A percentile compares a stretch with the other conserved stretches of the same genome.
Evolutionary conservation across 257 asterid species (phyloP).

Genomic region (Voacanga thouarsii): DNA sequence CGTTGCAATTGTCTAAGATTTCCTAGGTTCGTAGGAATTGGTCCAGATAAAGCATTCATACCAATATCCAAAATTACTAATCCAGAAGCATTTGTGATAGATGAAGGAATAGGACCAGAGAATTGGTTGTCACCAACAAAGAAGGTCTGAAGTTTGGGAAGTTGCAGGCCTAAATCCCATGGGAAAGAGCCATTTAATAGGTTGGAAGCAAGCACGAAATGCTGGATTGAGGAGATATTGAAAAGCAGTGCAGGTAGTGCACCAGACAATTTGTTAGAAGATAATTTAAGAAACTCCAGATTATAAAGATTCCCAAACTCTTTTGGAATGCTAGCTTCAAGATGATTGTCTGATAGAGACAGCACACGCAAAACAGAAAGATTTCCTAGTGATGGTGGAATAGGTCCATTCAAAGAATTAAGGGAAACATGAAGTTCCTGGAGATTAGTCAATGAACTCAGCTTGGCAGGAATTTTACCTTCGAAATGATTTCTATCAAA

Average conservation of each 20-base stretch:
- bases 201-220: conserved; percentile 1
- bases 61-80: background rate
- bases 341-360: background rate
- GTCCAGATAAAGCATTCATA: background rate
- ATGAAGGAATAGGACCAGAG: conserved; percentile 4
- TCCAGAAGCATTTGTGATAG: conserved; percentile 7
- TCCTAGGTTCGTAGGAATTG: conserved; percentile 9
- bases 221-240: conserved; percentile 7
- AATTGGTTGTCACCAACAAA: conserved; percentile 6
- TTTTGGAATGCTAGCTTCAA: conserved; percentile 8
- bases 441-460: conserved; percentile 9
- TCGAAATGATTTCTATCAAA: conserved; percentile 6
- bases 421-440: conserved; percentile 12
- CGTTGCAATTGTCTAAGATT: background rate
- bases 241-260: background rate
- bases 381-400: background rate
- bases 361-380: conserved; percentile 1
- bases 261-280: conserved; percentile 4
- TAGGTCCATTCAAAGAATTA: background rate
- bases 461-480: conserved; percentile 10
- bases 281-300: conserved; percentile 3
- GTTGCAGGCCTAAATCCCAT: background rate
- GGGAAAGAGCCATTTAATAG: conserved; percentile 6
- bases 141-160: background rate
- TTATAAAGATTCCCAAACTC: conserved; percentile 6